Base-by-base conservation (phyloP, 768 basidiomycete genomes). In the Hericium coralloides region DNA sequence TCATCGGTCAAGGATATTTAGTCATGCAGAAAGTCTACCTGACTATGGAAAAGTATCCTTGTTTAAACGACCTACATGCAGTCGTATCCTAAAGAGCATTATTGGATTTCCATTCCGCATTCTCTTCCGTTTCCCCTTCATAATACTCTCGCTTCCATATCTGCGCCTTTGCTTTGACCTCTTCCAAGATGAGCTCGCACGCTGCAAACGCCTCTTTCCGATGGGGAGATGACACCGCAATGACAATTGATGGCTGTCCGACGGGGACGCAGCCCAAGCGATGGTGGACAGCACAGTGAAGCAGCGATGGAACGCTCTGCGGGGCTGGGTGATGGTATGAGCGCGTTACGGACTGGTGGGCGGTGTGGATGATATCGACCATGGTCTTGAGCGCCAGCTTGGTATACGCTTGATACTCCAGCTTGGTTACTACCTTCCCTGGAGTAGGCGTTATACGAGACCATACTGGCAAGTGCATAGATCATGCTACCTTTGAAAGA, bases 91-190 rank as follows among this genome's bases (percentile, higher is more conserved):
- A 55, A 9, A 10, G 37, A 10, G 23, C 55, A 25, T 55, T 61
- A 67, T 89, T 89, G 59, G 75, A 76, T 69, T 89, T 89, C 87
- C 87, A 89, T 65, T 80, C 77, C 10, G 85, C 86, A 52, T 73
- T 75, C 36, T 74, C 78, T 48, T 85, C 84, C 52, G 69, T 68
- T 62, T 82, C 79, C 7, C 82, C 87, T 65, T 85, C 85, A 64
- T 94, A 95, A 65, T 80, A 89, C 67, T 95, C 93, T 64, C 88
- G 73, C 74, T 95, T 95, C 93, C 93, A 95, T 60, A 95, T 87
- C 69, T 91, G 92, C 43, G 79, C 90, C 65, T 81, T 85, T 59
- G 70, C 72, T 74, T 95, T 95, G 56, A 95, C 85, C 57, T 84
- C 79, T 68, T 95, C 93, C n/a, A 95, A 75, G 58, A 94, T 82